Evolutionary conservation across 208 protist genomes (phyloP).

Genomic region (Tritrichomonas foetus): DNA sequence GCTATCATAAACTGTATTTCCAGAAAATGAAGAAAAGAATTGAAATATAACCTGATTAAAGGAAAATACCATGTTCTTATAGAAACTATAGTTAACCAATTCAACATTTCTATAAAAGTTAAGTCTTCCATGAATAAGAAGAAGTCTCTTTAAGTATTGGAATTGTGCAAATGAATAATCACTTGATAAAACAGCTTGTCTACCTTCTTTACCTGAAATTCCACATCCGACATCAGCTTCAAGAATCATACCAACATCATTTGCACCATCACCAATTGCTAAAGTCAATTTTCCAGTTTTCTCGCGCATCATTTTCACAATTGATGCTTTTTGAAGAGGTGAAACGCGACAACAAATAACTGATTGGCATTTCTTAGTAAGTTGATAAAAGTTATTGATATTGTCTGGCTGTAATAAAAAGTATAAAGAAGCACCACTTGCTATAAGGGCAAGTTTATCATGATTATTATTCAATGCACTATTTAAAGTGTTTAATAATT

Average conservation of each 20-base stretch:
- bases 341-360: slow-evolving; percentile 49
- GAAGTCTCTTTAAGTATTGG: slow-evolving; percentile 72
- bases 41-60: slow-evolving; percentile 46
- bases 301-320: slow-evolving; percentile 41
- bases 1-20: slow-evolving; percentile 44
- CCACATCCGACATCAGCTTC: slow-evolving; percentile 44
- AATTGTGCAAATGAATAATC: slow-evolving; percentile 86
- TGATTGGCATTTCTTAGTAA: slow-evolving; percentile 38
- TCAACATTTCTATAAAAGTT: slow-evolving; percentile 75
- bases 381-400: slow-evolving; percentile 16
- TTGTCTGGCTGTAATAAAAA: neutral
- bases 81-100: slow-evolving; percentile 90
- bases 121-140: slow-evolving; percentile 84
- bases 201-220: slow-evolving; percentile 55
- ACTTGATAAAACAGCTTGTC: slow-evolving; percentile 54
- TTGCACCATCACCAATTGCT: slow-evolving; percentile 59
- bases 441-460: neutral
- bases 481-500: neutral
- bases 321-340: slow-evolving; percentile 43
- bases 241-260: slow-evolving; percentile 60
- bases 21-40: slow-evolving; percentile 45
- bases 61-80: slow-evolving; percentile 68
- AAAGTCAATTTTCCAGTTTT: slow-evolving; percentile 41
- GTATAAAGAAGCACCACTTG: neutral
- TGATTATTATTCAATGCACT: neutral